Evolutionary conservation across 129 eudicot species (phyloP).

Genomic region (Chrysanthemum lavandulifolium): DNA sequence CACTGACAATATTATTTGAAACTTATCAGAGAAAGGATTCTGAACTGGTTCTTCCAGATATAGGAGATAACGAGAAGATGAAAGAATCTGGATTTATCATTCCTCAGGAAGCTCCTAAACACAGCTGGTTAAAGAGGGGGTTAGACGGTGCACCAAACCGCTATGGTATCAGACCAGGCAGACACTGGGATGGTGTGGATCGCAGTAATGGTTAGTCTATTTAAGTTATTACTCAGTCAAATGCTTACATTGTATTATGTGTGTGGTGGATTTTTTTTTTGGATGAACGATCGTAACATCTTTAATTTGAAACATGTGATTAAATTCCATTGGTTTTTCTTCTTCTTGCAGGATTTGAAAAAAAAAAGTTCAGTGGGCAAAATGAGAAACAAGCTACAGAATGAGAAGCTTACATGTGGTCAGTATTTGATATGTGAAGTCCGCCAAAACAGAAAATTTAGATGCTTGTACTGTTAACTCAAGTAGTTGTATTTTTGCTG

Average conservation of each 20-base stretch:
- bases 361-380: conserved; percentile 63
- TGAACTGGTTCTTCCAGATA: conserved; percentile 55
- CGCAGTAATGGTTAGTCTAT: conserved; percentile 77
- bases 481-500: neutral
- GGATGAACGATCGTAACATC: neutral
- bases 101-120: conserved; percentile 85
- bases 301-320: neutral
- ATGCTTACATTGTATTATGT: conserved; percentile 1
- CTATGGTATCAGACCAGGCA: conserved; percentile 83
- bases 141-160: conserved; percentile 79
- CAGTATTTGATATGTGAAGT: conserved; percentile 81
- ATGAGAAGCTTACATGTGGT: conserved; percentile 85
- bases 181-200: conserved; percentile 99
- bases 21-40: conserved; percentile 58
- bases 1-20: neutral
- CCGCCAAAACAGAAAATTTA: neutral
- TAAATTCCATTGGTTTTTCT: neutral
- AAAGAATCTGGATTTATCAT: conserved; percentile 88
- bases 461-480: neutral
- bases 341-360: conserved; percentile 69
- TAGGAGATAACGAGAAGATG: conserved; percentile 82
- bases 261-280: neutral
- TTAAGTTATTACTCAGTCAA: neutral
- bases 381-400: conserved; percentile 81
- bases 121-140: conserved; percentile 88